phyloP scores from a whole-genome alignment of 2,329 filamentous ascomycete species.

The Penicillium sp. region DNA sequence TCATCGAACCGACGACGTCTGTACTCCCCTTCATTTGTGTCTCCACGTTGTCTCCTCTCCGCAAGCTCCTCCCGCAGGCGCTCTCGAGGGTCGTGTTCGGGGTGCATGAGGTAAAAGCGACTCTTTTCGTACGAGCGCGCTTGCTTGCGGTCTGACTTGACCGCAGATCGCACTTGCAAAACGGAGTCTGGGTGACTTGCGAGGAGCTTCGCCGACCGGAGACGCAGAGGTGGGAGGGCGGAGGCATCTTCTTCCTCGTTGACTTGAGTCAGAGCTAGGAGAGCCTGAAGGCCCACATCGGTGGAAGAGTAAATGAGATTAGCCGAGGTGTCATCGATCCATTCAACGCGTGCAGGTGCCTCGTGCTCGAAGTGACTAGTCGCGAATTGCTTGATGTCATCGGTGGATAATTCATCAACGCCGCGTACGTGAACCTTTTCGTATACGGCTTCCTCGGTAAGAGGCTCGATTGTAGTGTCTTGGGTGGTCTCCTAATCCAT shows the following conservation, averaged over 20 bases:
- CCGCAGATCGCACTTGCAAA: constrained; percentile 71
- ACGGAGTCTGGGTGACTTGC: constrained; percentile 65
- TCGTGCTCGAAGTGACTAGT: constrained; percentile 61
- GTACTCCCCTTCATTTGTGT: constrained; percentile 47
- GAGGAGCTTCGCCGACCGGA: constrained; percentile 67
- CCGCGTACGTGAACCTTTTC: constrained; percentile 81
- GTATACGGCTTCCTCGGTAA: constrained; percentile 35
- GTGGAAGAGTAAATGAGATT: constrained; percentile 73
- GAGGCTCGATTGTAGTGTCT: constrained; percentile 27
- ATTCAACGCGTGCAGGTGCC: constrained; percentile 68
- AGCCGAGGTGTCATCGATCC: constrained; percentile 90
- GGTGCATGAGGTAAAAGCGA: constrained; percentile 88
- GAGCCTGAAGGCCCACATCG: constrained; percentile 54
- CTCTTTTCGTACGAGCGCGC: constrained; percentile 75
- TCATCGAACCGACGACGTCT: constrained; percentile 60
- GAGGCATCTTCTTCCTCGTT: constrained; percentile 37
- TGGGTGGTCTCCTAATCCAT: constrained; percentile 23
- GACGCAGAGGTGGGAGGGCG: constrained; percentile 59
- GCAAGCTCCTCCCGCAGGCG: constrained; percentile 56
- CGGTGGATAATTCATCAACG: constrained; percentile 75
- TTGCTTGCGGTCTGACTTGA: constrained; percentile 75
- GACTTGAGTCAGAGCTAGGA: constrained; percentile 49
- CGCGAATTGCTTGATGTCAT: constrained; percentile 74
- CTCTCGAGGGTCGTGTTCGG: constrained; percentile 81
- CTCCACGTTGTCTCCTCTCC: constrained; percentile 44